A percentile compares a stretch with the other conserved stretches of the same genome.
These are phyloP conservation scores for Pseudonectria foliicola DNA, from an alignment of 2,329 filamentous ascomycete species.

Conservation along the genomic window DNA sequence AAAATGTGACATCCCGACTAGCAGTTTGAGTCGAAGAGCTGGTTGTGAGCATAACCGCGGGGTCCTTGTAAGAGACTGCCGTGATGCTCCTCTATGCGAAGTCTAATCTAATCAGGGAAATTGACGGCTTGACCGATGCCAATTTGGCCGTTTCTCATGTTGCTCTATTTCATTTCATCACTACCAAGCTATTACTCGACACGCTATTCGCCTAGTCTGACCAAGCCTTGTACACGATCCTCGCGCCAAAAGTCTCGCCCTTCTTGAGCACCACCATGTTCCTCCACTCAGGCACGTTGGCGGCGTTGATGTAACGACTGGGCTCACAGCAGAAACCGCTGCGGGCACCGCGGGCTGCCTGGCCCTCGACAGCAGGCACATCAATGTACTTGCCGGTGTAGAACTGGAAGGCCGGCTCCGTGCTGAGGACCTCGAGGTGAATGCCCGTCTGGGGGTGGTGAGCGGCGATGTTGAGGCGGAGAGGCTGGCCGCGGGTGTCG, in stretches of 20 bases:
- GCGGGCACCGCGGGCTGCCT: slow-evolving; percentile 58
- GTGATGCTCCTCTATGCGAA: background rate
- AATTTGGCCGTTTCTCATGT: slow-evolving; percentile 1
- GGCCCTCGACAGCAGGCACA: slow-evolving; percentile 58
- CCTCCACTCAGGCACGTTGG: slow-evolving; percentile 75
- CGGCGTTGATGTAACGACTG: slow-evolving; percentile 81
- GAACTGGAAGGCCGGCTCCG: slow-evolving; percentile 94
- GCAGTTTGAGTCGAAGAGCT: slow-evolving; percentile 2
- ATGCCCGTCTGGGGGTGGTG: slow-evolving; percentile 67
- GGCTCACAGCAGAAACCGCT: slow-evolving; percentile 90
- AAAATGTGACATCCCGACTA: background rate
- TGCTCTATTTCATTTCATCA: background rate
- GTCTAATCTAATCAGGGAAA: background rate
- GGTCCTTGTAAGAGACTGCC: too few relatives aligned
- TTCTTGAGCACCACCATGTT: slow-evolving; percentile 73
- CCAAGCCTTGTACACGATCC: slow-evolving; percentile 82
- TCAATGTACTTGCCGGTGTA: slow-evolving; percentile 85
- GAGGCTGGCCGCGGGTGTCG: slow-evolving; percentile 56
- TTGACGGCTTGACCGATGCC: background rate
- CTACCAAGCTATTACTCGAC: background rate
- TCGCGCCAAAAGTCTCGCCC: slow-evolving; percentile 74
- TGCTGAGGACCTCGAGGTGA: slow-evolving; percentile 81
- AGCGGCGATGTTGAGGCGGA: slow-evolving; percentile 63
- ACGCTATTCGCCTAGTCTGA: slow-evolving; percentile 41
- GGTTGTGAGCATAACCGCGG: background rate